Conservation (phyloP, 495 filamentous ascomycete genomes). For the Aspergillus funiculosus region DNA sequence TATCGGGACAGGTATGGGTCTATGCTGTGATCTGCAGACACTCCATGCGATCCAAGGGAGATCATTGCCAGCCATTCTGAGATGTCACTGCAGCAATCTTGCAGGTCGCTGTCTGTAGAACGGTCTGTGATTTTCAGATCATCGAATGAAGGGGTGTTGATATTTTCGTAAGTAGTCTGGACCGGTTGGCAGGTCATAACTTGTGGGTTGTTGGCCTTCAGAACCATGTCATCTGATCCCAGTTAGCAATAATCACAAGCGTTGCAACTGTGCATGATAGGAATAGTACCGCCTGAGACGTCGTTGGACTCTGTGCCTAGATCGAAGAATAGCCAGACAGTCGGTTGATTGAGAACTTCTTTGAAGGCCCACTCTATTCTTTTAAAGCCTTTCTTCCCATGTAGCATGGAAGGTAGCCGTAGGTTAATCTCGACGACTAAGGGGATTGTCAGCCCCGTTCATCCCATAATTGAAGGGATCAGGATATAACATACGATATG, state of each 20-base stretch:
- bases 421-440: slow-evolving; percentile 79
- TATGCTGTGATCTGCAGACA: slow-evolving; percentile 59
- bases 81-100: slow-evolving; percentile 56
- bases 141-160: slow-evolving; percentile 48
- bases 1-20: slow-evolving; percentile 84
- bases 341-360: slow-evolving; percentile 65
- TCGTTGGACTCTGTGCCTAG: slow-evolving; percentile 28
- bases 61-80: slow-evolving; percentile 84
- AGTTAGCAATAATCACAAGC: neutral
- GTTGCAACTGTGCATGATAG: neutral
- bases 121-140: slow-evolving; percentile 33
- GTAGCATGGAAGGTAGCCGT: slow-evolving; percentile 71
- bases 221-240: slow-evolving; percentile 35
- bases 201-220: slow-evolving; percentile 50
- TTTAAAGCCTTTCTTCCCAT: slow-evolving; percentile 88
- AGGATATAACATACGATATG: slow-evolving; percentile 43
- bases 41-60: slow-evolving; percentile 63
- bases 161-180: slow-evolving; percentile 25
- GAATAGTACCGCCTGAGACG: slow-evolving; percentile 25
- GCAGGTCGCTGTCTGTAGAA: slow-evolving; percentile 42
- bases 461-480: neutral
- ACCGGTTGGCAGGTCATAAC: slow-evolving; percentile 32
- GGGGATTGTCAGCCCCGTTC: neutral
- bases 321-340: slow-evolving; percentile 81
- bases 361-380: slow-evolving; percentile 78